Base-by-base conservation (phyloP, 352 stramenopile species). In the Elongisporangium senticosum region DNA sequence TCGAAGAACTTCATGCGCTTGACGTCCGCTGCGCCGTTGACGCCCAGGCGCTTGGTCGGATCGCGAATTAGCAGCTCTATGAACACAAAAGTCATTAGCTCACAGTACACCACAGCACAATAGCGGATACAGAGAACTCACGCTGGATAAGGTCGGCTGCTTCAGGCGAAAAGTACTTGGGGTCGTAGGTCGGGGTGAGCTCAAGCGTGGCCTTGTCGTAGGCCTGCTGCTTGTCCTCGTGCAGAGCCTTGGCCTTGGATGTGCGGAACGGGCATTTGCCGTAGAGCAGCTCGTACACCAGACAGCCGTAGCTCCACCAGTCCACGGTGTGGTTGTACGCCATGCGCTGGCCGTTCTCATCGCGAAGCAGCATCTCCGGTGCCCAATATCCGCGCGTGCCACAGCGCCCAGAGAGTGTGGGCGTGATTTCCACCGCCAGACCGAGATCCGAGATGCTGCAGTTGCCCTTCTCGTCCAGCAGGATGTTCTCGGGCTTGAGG, bases 261-360 rank as follows among this genome's bases (percentile, higher is more conserved):
- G 96, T 98, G 57, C 93, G 86, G 68, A 99, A 99, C n/a, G 96
- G 97, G 62, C 96, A 98, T 55, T 93, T 91, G 37, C 97, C 97
- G 51, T 93, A 96, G 49, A 99, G 86, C 61, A 99, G 96, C 74
- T 99, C 97, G 65, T 98, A 98, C 22, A 99, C 72, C 55, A 98
- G 87, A 67, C 96, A 99, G 11, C 97, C 97, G 70, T 98, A 98
- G 64, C 90, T 98, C 83, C 97, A 99, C 94, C 95, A 99, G 78
- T 99, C 97, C 13, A 98, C 96, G 6, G 83, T 72, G 39, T 98
- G 82, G 64, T 89, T 88, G 71, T 99, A 99, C n/a, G 83, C 74
- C 67, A 96, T 93, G 54, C 93, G 79, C 61, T 98, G 97, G 6
- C 95, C 96, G 54, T 80, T 87, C 50, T 84, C 74, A 56, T 98